Evolutionary conservation across 2,329 filamentous ascomycete genomes (phyloP).

Genomic region (Grosmannia serpens): DNA sequence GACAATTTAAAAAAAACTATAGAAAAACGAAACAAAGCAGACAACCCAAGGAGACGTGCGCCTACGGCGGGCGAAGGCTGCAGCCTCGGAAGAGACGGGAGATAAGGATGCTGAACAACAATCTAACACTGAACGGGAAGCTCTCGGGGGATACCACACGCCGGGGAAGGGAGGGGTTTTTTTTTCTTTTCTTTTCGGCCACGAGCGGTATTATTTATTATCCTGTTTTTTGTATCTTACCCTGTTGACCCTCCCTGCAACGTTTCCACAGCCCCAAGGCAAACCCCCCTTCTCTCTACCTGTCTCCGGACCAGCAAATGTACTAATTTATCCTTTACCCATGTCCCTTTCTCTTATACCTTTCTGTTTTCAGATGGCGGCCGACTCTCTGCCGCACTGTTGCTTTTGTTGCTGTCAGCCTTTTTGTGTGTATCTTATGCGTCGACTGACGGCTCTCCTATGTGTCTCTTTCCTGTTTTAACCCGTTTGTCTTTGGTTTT

Average conservation of each 20-base stretch:
- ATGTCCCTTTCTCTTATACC: neutral
- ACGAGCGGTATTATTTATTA: conserved; percentile 3
- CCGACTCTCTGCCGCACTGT: neutral
- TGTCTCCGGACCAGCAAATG: neutral
- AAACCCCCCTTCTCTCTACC: neutral
- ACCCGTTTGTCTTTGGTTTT: neutral
- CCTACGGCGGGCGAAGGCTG: neutral
- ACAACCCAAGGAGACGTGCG: neutral
- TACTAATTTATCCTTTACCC: neutral
- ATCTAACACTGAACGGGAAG: neutral
- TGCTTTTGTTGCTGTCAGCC: neutral
- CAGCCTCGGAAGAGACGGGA: neutral
- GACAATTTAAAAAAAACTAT: neutral
- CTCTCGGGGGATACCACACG: neutral
- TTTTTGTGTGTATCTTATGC: neutral
- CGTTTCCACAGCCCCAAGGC: neutral
- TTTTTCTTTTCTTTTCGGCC: neutral
- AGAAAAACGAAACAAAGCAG: neutral
- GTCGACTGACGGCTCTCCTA: neutral
- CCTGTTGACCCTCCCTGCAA: neutral
- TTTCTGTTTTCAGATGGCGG: neutral
- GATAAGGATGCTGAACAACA: neutral
- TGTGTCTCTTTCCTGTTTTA: neutral
- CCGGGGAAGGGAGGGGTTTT: neutral
- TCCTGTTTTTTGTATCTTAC: neutral